phyloP scores from a whole-genome alignment of 2,329 filamentous ascomycete species.

The Dactylellina haptotyla region DNA sequence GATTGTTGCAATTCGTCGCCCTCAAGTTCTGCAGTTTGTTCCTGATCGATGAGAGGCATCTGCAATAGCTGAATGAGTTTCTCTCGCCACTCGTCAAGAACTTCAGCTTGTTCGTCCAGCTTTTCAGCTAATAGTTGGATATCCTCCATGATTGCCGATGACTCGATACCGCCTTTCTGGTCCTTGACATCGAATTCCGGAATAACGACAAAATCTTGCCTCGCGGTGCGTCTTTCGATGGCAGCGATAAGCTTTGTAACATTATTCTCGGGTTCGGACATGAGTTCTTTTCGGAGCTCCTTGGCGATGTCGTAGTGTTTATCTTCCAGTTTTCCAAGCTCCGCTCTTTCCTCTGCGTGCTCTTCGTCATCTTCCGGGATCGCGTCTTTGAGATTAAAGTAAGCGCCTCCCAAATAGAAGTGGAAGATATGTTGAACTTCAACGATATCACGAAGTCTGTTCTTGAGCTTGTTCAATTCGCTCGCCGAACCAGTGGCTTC shows the following conservation, averaged over 20 bases:
- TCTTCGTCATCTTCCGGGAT: slow-evolving; percentile 74
- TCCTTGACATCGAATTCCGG: slow-evolving; percentile 69
- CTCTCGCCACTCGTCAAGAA: slow-evolving; percentile 79
- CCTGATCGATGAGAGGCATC: slow-evolving; percentile 82
- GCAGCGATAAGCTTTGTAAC: slow-evolving; percentile 73
- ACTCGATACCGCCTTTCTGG: slow-evolving; percentile 76
- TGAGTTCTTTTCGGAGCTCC: slow-evolving; percentile 69
- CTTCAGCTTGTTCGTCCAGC: slow-evolving; percentile 76
- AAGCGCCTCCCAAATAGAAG: slow-evolving; percentile 32
- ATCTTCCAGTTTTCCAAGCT: slow-evolving; percentile 21
- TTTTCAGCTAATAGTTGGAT: slow-evolving; percentile 72
- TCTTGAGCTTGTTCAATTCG: slow-evolving; percentile 44
- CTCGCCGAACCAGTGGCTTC: slow-evolving; percentile 64
- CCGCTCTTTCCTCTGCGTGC: slow-evolving; percentile 69
- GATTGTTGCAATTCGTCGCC: slow-evolving; percentile 92
- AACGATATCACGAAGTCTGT: slow-evolving; percentile 35
- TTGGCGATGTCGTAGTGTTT: slow-evolving; percentile 80
- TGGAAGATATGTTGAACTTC: slow-evolving; percentile 45
- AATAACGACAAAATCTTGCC: slow-evolving; percentile 71
- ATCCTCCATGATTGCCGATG: slow-evolving; percentile 71
- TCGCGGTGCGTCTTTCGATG: slow-evolving; percentile 67
- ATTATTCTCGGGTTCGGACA: slow-evolving; percentile 66
- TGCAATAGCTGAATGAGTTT: slow-evolving; percentile 69
- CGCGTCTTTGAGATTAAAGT: slow-evolving; percentile 60
- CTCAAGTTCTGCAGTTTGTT: slow-evolving; percentile 77